These are phyloP conservation scores for Fremontodendron californicum DNA, from an alignment of 345 rosid species.

Conservation along the genomic window DNA sequence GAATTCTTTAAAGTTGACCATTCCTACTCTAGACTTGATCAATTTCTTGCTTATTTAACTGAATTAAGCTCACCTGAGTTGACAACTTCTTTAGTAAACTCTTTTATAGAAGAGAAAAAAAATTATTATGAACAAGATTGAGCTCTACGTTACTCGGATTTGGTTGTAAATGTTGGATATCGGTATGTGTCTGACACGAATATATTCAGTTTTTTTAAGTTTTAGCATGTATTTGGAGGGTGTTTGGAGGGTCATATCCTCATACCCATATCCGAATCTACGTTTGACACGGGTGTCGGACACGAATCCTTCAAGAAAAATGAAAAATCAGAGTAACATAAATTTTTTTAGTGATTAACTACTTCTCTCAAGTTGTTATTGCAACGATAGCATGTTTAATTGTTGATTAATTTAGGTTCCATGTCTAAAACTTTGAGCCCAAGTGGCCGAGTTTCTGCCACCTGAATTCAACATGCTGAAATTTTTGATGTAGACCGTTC, in stretches of 20 bases:
- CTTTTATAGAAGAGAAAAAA: not conserved
- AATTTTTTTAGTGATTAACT: not conserved
- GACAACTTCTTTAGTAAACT: not conserved
- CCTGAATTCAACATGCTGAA: not conserved
- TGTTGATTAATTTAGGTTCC: not conserved
- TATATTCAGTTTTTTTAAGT: too few species aligned
- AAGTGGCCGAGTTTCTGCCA: not conserved
- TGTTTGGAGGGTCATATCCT: too few species aligned
- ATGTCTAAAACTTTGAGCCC: not conserved
- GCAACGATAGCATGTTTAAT: not conserved
- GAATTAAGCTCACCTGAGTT: not conserved
- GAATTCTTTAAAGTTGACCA: not conserved
- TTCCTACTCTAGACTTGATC: not conserved
- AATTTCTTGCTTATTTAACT: not conserved
- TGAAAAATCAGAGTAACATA: too few species aligned
- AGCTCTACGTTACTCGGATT: too few species aligned
- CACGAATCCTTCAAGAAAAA: too few species aligned
- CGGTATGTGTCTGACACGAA: too few species aligned
- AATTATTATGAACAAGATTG: not conserved
- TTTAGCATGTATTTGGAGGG: too few species aligned
- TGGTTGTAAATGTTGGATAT: too few species aligned
- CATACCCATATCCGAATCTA: too few species aligned
- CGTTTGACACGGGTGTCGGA: too few species aligned
- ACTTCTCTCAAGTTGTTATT: not conserved
- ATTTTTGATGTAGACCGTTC: not conserved